Percentiles rank a stretch among this genome's conserved stretches.
phyloP scores from a whole-genome alignment of 306 rosid species.

The Dryas drummondii region DNA sequence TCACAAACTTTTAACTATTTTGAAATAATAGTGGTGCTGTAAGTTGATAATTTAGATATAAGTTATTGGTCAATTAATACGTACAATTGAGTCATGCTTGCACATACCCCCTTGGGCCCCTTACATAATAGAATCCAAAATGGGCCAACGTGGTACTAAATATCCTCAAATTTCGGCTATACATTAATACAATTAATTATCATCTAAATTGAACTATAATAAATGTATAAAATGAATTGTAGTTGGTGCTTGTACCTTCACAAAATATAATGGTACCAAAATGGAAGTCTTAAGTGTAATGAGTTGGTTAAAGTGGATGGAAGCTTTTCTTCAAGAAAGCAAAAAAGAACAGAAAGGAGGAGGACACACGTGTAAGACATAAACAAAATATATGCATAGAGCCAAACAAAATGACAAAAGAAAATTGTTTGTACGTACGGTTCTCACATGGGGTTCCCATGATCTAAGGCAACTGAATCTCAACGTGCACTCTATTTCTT shows the following conservation, averaged over 20 bases:
- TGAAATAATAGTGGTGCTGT: no score
- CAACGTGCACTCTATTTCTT: constrained; percentile 47
- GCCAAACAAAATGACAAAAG: constrained; percentile 41
- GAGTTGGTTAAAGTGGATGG: constrained; percentile 36
- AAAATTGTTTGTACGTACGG: constrained; percentile 38
- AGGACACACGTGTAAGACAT: constrained; percentile 52
- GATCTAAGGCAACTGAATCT: constrained; percentile 39
- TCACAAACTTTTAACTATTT: no score
- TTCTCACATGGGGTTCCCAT: constrained; percentile 65
- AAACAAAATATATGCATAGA: constrained; percentile 21
- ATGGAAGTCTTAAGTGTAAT: constrained; percentile 21
- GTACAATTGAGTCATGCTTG: no score
- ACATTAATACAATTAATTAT: neutral
- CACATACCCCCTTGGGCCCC: no score
- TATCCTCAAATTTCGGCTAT: neutral
- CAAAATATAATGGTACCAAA: constrained; percentile 1
- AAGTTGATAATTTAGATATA: no score
- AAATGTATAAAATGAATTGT: neutral
- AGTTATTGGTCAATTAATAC: no score
- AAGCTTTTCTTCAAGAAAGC: neutral
- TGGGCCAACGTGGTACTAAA: neutral
- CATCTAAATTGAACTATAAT: no score
- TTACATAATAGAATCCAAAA: no score
- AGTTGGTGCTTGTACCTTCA: neutral
- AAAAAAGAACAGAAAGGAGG: neutral